phyloP scores from a whole-genome alignment of 768 basidiomycete species.

The Leccinum broughii region DNA sequence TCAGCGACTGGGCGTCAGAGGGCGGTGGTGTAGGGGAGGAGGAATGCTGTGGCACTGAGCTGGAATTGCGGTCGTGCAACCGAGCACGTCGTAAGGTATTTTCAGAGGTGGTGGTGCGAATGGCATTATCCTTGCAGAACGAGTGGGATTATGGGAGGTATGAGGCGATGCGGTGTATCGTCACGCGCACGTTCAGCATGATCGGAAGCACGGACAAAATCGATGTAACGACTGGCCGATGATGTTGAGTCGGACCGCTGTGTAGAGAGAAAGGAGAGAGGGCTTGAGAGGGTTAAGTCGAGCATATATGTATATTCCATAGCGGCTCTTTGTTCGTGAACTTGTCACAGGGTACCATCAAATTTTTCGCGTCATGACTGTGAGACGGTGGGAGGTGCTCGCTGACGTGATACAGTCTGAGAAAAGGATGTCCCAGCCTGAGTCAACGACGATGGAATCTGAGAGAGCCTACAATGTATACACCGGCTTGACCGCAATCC shows the following conservation, averaged over 20 bases:
- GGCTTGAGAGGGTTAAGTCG: too few species aligned
- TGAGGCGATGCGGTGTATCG: slow-evolving; percentile 35
- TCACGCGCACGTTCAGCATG: slow-evolving; percentile 56
- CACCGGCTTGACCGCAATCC: too few species aligned
- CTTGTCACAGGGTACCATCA: too few species aligned
- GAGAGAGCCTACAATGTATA: too few species aligned
- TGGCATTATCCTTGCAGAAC: not conserved
- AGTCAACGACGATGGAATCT: too few species aligned
- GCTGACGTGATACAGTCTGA: too few species aligned
- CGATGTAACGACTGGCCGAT: slow-evolving; percentile 60
- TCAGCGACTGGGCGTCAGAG: slow-evolving; percentile 2
- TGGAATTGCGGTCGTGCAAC: slow-evolving; percentile 19
- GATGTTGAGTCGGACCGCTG: slow-evolving; percentile 40
- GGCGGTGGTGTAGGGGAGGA: slow-evolving; percentile 25
- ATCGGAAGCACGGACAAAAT: slow-evolving; percentile 60
- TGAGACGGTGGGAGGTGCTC: too few species aligned
- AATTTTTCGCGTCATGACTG: too few species aligned
- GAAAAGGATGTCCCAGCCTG: too few species aligned
- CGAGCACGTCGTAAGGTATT: slow-evolving; percentile 7
- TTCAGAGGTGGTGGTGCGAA: not conserved
- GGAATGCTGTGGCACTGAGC: slow-evolving; percentile 8
- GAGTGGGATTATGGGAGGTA: not conserved
- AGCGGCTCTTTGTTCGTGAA: too few species aligned
- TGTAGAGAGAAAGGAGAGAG: too few species aligned
- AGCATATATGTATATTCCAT: too few species aligned